Conservation (phyloP, 768 basidiomycete species). For the Leucogyrophana mollusca region DNA sequence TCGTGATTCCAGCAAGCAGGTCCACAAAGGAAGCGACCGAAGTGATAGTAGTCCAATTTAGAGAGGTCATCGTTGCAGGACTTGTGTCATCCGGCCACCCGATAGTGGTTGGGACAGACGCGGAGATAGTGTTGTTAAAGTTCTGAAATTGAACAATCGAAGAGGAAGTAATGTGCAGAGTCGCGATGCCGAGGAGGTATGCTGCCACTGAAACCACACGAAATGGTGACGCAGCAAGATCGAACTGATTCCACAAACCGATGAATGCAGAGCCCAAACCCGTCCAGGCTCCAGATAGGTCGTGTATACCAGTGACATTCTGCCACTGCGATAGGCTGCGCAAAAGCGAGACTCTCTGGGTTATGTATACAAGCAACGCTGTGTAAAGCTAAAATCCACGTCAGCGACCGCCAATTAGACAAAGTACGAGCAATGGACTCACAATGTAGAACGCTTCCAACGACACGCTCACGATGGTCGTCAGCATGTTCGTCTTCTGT, state of each 20-base stretch:
- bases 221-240: background rate
- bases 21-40: background rate
- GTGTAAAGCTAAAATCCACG: conserved; percentile 1
- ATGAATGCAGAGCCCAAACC: conserved; percentile 4
- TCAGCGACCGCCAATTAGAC: background rate
- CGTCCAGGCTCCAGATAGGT: conserved; percentile 5
- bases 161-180: conserved; percentile 8
- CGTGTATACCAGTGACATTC: conserved; percentile 4
- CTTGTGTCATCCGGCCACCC: no score
- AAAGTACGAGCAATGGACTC: no score
- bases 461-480: background rate
- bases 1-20: background rate
- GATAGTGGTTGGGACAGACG: background rate
- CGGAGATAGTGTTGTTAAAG: background rate
- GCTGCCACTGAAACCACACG: background rate
- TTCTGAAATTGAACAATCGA: conserved; percentile 3
- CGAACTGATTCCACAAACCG: conserved; percentile 1
- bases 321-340: background rate
- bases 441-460: conserved; percentile 4
- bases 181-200: conserved; percentile 6
- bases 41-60: background rate
- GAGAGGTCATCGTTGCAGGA: no score
- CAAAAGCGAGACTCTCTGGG: conserved; percentile 1
- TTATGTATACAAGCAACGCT: conserved; percentile 2
- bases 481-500: background rate